A percentile compares a stretch with the other conserved stretches of the same genome.
Conservation (phyloP, 1,139 yeast species). For the Protomyces inouyei region DNA sequence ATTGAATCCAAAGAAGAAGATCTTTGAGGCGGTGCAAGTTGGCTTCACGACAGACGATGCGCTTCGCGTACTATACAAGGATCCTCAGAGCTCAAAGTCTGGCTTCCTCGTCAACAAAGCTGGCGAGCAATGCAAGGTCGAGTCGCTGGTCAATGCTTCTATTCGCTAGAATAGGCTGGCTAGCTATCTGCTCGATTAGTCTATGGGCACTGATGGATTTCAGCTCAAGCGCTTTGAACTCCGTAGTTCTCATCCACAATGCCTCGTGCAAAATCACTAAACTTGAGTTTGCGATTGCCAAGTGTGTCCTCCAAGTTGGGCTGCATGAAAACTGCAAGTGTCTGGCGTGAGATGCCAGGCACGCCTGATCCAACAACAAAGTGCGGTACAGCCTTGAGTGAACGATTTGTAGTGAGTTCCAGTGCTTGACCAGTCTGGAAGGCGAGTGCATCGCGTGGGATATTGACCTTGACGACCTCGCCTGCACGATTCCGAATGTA, state of each 20-base stretch:
- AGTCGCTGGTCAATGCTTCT: slow-evolving; percentile 10
- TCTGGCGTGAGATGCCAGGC: slow-evolving; percentile 49
- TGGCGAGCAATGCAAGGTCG: slow-evolving; percentile 13
- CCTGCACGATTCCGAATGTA: slow-evolving; percentile 51
- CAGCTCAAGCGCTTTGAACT: not conserved
- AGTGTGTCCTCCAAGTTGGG: slow-evolving; percentile 54
- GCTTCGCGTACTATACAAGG: slow-evolving; percentile 38
- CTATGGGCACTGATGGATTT: not conserved
- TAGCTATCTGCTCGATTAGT: not conserved
- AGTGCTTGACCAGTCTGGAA: slow-evolving; percentile 64
- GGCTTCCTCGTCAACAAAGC: slow-evolving; percentile 1
- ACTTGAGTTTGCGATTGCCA: slow-evolving; percentile 50
- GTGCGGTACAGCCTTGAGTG: slow-evolving; percentile 60
- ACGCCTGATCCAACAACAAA: slow-evolving; percentile 47
- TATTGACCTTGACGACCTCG: slow-evolving; percentile 48
- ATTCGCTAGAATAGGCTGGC: not conserved
- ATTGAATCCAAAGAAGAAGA: slow-evolving; percentile 96
- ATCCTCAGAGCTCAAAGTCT: not conserved
- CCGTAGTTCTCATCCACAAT: slow-evolving; percentile 35
- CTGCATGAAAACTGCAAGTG: slow-evolving; percentile 62
- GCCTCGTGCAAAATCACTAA: slow-evolving; percentile 41
- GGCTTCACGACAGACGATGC: slow-evolving; percentile 52
- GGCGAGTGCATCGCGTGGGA: slow-evolving; percentile 55
- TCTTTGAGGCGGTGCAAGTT: slow-evolving; percentile 95
- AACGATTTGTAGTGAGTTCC: slow-evolving; percentile 49